Evolutionary conservation across 306 rosid species (phyloP).

Genomic region (Corylus americana): DNA sequence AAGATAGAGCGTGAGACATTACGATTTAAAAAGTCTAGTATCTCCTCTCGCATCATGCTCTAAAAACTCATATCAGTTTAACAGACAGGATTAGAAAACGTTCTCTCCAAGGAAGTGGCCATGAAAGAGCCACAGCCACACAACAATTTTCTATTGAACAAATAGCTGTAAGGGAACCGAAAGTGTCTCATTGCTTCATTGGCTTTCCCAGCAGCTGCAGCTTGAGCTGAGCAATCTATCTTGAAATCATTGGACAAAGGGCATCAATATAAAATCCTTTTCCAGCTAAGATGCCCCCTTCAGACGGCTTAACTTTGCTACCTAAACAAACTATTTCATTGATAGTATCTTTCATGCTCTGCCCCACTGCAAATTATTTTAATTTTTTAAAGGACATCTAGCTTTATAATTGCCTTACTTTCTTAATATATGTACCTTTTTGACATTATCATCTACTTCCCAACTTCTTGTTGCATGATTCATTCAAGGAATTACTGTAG

Average conservation of each 20-base stretch:
- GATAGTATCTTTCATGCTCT: background rate
- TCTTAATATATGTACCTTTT: background rate
- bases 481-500: background rate
- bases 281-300: background rate
- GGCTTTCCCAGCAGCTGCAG: background rate
- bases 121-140: background rate
- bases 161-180: background rate
- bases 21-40: background rate
- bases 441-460: background rate
- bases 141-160: constrained; percentile 7
- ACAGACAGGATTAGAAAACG: too few species aligned
- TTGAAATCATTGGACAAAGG: background rate
- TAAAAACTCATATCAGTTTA: too few species aligned
- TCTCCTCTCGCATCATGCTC: too few species aligned
- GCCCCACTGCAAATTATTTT: background rate
- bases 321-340: background rate
- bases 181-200: background rate
- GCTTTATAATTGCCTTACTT: background rate
- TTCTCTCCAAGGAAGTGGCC: background rate
- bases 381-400: background rate
- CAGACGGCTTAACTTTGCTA: background rate
- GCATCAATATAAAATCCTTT: background rate
- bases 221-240: background rate
- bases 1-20: background rate
- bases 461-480: background rate